These are phyloP conservation scores for Afroboletus lepidellus DNA, from an alignment of 1,284 basidiomycete species.

Conservation along the genomic window DNA sequence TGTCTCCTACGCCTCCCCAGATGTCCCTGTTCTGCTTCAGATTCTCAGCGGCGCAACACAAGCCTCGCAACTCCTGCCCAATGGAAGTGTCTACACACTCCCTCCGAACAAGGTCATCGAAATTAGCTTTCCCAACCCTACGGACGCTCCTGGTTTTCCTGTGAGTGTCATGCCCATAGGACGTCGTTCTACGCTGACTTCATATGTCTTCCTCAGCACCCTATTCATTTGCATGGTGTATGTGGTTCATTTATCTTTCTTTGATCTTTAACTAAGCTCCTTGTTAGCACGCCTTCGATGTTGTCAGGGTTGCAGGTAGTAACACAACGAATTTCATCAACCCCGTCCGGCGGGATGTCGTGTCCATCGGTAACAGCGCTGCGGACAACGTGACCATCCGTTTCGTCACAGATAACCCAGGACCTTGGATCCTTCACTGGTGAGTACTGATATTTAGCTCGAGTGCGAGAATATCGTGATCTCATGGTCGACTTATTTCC, in stretches of 20 bases:
- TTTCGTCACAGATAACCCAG: conserved; percentile 46
- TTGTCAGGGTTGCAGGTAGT: conserved; percentile 21
- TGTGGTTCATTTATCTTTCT: neutral
- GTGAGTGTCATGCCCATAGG: conserved; percentile 26
- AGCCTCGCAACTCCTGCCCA: conserved; percentile 30
- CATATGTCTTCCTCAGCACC: conserved; percentile 22
- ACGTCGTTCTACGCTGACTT: conserved; percentile 4
- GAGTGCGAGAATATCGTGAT: neutral
- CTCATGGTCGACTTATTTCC: neutral
- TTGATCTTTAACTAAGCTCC: neutral
- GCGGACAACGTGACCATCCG: conserved; percentile 44
- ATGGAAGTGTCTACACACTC: conserved; percentile 33
- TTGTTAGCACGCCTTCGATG: conserved; percentile 28
- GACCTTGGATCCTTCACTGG: conserved; percentile 51
- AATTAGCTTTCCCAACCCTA: conserved; percentile 30
- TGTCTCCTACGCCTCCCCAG: conserved; percentile 21
- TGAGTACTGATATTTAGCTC: conserved; percentile 17
- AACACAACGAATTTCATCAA: conserved; percentile 24
- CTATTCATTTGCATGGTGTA: conserved; percentile 38
- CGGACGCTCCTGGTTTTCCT: conserved; percentile 29
- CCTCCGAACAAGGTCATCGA: conserved; percentile 35
- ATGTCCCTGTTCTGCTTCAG: conserved; percentile 37
- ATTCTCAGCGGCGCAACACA: conserved; percentile 38
- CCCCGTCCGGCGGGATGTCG: conserved; percentile 30
- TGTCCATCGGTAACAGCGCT: conserved; percentile 13